Conservation (phyloP, 345 rosid genomes). For the Melastoma malabathricum region DNA sequence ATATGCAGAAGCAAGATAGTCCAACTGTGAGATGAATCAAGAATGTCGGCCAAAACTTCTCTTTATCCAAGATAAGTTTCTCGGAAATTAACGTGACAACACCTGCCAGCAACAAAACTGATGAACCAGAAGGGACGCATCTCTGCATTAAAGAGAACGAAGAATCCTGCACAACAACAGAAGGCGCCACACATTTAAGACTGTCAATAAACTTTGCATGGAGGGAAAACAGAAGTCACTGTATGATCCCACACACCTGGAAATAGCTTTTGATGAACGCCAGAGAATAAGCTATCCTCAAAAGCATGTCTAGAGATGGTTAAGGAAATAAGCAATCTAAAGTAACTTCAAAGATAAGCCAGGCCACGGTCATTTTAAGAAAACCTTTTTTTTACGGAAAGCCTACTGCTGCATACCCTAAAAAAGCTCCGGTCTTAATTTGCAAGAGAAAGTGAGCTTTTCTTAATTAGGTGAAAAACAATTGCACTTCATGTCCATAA, state of each 20-base stretch:
- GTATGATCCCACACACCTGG: slow-evolving; percentile 31
- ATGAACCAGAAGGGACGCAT: slow-evolving; percentile 74
- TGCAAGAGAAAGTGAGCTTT: background rate
- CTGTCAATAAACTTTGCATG: slow-evolving; percentile 4
- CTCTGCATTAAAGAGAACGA: slow-evolving; percentile 43
- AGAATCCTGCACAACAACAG: slow-evolving; percentile 28
- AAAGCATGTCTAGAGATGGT: slow-evolving; percentile 57
- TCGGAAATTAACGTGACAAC: slow-evolving; percentile 42
- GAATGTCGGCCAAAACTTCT: slow-evolving; percentile 45
- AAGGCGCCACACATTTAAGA: background rate
- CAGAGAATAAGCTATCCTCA: slow-evolving; percentile 69
- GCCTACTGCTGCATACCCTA: no score
- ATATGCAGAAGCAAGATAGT: slow-evolving; percentile 32
- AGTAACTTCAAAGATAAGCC: background rate
- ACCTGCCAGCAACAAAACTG: slow-evolving; percentile 40
- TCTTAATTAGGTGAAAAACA: no score
- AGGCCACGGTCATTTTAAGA: background rate
- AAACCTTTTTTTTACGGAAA: no score
- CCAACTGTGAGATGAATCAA: slow-evolving; percentile 34
- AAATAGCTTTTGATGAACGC: slow-evolving; percentile 56
- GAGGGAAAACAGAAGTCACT: slow-evolving; percentile 2
- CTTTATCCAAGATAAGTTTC: slow-evolving; percentile 35
- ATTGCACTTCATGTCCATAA: background rate
- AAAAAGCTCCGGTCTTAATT: no score
- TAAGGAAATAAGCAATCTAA: slow-evolving; percentile 19